Base-by-base conservation (phyloP, 192 early-diverging fungal species). In the Irineochytrium annulatum region DNA sequence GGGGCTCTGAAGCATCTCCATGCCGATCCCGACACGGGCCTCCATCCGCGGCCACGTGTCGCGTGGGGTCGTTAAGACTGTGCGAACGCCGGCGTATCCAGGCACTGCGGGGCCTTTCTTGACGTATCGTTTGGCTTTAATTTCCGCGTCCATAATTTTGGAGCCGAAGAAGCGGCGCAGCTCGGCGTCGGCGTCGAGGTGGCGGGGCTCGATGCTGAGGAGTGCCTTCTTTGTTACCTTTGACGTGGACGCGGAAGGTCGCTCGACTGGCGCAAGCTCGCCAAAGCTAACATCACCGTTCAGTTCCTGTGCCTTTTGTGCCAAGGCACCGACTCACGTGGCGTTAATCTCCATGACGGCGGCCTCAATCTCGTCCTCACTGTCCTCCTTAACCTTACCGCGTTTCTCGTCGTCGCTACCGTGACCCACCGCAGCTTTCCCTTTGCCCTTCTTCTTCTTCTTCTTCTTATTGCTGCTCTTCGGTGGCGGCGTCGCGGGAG, bases 121-220 rank as follows among this genome's bases (percentile, higher is more conserved):
- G 22, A 52, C 22, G 6, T 34, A 29, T 62, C 33, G 31, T 29
- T 71, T 55, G n/a, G 20, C 43, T 53, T 72, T 44, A 6, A 17
- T 43, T 17, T 59, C 69, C 16, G 31, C 39, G 24, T 79, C 84
- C 24, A 91, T 82, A n/a, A 91, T 85, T 17, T 82, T 81, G 3
- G 91, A 87, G 16, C 93, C 93, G 82, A 97, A 97, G 75, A 92
- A 77, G 22, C 87, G 78, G 32, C 84, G 83, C 84, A 95, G 90
- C 73, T 97, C 94, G 16, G 86, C 86, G 56, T 91, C 90, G 20
- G 89, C 81, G 69, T 93, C 91, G 43, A 94, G 64, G 57, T 75
- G 74, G 31, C 84, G 82, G 24, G 80, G 62, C 43, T 94, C 89
- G 14, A 68, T 29, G 8, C 14, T 26, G 19, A 62, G 60, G 43